Evolutionary conservation across 2,329 filamentous ascomycete genomes (phyloP), one percentile per base, ranked within the genome.

Genomic region (Neopestalotiopsis rosae): DNA sequence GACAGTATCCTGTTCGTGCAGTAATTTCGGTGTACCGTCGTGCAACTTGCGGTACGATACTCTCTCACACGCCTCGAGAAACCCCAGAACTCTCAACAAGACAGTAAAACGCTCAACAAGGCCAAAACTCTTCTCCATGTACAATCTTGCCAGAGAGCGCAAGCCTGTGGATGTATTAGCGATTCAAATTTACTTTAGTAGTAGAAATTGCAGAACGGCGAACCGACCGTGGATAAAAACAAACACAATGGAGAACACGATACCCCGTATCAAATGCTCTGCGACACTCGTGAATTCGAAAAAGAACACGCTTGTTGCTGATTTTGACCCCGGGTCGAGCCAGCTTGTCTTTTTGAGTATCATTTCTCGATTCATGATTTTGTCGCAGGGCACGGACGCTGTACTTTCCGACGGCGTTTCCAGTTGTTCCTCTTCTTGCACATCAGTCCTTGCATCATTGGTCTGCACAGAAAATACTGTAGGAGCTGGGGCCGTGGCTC

Each of bases 181-280:
- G 24, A 30, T n/a, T 13, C 20, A 24, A 20, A 4, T 7, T 5
- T 14, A 24, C 24, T n/a, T 24, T 13, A 28, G 1, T 9, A 12
- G 20, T 3, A 12, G n/a, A n/a, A 24, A 10, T n/a, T 28, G 28
- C 56, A 58, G 5, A 5, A 13, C 14, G 12, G 14, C 24, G 56
- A 30, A 58, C 56, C 5, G 6, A 69, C 68, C 68, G 17, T 66
- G 65, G 6, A 69, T 38, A 24, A 69, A 69, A 5, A 58, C 13
- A 13, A 69, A 67, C 1, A 63, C 58, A 9, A 69, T 61, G 30
- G 66, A 38, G 45, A 69, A 69, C 17, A 69, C 65, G 34, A 57
- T 30, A 6, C 68, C 68, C 28, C 68, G 57, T 4, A 69, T 24
- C 32, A 69, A 45, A 49, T 59, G 57, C 34, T 62, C 61, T 30